Evolutionary conservation across 129 eudicot genomes (phyloP), one percentile per base, ranked within the genome.

Genomic region (Flaveria ramosissima): DNA sequence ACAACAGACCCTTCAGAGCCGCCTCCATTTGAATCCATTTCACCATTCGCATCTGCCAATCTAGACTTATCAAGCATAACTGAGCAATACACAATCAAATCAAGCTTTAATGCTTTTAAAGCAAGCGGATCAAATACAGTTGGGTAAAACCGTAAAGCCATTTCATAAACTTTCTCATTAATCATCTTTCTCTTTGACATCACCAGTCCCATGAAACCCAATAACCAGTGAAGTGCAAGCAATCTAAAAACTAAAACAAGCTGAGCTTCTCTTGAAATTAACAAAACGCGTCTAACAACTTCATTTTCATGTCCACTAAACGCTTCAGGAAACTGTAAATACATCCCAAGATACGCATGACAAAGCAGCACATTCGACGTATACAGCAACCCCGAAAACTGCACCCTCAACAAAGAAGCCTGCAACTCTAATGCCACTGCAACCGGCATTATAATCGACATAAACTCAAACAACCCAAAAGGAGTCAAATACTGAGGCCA

Each of bases 161-260:
- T 82, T 52, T 73, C 82, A 46, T 68, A 68, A 36, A 89, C 47
- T 55, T 48, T 86, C 87, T 83, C 86, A 59, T 83, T 91, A 42
- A 60, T 82, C 20, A 57, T 79, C 53, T 83, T 85, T 64, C 81
- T 76, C 74, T 72, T 80, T 15, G 86, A 83, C 80, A 91, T 76
- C 74, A 91, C 79, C 80, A 83, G 68, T 48, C 84, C 84, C 80
- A 89, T 80, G 43, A 93, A 85, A 16, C 96, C 92, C 78, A 87
- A 77, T 68, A 93, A 66, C 98, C 98, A 93, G 57, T 93, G 98
- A 72, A 93, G 92, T 8, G 84, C 88, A 77, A 93, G 89, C 90
- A 91, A 71, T 77, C 97, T 78, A 59, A 89, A 91, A 72, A 85
- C 96, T 88, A 90, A 78, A 77, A 71, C 64, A 53, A 86, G 86